These are phyloP conservation scores for Fagus sylvatica DNA, from an alignment of 306 rosid genomes.

Conservation along the genomic window DNA sequence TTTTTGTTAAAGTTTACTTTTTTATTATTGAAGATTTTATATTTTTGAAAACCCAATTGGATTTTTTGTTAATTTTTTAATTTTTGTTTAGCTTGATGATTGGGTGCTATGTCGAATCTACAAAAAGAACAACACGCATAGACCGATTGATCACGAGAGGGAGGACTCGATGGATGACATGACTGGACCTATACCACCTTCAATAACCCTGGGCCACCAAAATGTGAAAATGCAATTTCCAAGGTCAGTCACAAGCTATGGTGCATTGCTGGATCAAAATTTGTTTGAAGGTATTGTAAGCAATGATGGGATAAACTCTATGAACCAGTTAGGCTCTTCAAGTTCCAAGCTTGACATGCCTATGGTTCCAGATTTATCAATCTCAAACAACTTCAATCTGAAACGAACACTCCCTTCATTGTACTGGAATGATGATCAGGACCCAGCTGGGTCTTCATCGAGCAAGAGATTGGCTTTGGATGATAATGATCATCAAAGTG, in stretches of 20 bases:
- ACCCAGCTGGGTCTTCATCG: conserved; percentile 33
- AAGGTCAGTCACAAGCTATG: conserved; percentile 44
- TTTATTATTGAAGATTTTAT: background rate
- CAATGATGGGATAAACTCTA: conserved; percentile 18
- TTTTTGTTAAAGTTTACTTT: background rate
- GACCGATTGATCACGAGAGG: conserved; percentile 56
- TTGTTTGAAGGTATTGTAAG: conserved; percentile 48
- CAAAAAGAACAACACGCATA: conserved; percentile 73
- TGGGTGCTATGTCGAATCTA: conserved; percentile 97
- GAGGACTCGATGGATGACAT: conserved; percentile 62
- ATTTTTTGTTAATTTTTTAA: background rate
- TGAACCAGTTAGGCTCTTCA: conserved; percentile 27
- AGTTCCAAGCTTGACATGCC: conserved; percentile 36
- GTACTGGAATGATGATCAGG: conserved; percentile 56
- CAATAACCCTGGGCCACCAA: conserved; percentile 40
- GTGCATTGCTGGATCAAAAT: conserved; percentile 47
- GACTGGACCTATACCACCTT: conserved; percentile 47
- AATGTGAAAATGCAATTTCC: conserved; percentile 53
- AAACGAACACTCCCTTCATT: conserved; percentile 53
- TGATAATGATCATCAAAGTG: conserved; percentile 22
- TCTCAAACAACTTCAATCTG: conserved; percentile 34
- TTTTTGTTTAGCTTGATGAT: conserved; percentile 66
- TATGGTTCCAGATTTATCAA: conserved; percentile 25
- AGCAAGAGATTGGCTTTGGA: conserved; percentile 61
- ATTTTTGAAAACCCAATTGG: background rate